Percentiles rank a stretch among this genome's conserved stretches.
These are phyloP conservation scores for Furcasterigmium sp. DNA, from an alignment of 2,329 filamentous ascomycete species.

Conservation along the genomic window DNA sequence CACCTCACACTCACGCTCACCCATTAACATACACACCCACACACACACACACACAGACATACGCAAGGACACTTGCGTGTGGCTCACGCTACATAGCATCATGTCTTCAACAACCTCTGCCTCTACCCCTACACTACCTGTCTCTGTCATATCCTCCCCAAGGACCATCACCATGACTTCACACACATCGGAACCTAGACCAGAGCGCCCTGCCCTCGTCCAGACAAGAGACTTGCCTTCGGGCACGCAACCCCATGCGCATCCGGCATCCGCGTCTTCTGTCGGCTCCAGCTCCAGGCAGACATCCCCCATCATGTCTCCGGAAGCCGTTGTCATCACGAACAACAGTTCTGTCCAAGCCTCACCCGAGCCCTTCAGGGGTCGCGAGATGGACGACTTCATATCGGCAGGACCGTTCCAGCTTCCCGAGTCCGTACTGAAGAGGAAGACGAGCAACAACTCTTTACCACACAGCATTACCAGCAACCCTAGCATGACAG, in stretches of 20 bases:
- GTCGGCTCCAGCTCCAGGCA: slow-evolving; percentile 50
- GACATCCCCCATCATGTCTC: slow-evolving; percentile 52
- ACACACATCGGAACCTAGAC: slow-evolving; percentile 32
- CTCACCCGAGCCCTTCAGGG: slow-evolving; percentile 59
- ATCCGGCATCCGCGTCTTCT: slow-evolving; percentile 52
- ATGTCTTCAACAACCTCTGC: slow-evolving; percentile 21
- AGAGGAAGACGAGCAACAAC: slow-evolving; percentile 52
- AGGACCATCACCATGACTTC: slow-evolving; percentile 35
- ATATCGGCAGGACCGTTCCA: slow-evolving; percentile 53
- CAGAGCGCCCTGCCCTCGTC: slow-evolving; percentile 39
- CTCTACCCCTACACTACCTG: slow-evolving; percentile 20
- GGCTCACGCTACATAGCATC: slow-evolving; percentile 1
- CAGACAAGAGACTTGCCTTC: slow-evolving; percentile 36
- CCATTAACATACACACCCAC: too few species aligned
- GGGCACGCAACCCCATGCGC: slow-evolving; percentile 23
- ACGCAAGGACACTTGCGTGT: neutral
- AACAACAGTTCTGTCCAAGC: slow-evolving; percentile 59
- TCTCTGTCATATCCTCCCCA: slow-evolving; percentile 20
- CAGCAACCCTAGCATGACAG: slow-evolving; percentile 51
- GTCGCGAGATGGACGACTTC: slow-evolving; percentile 47
- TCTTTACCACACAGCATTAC: slow-evolving; percentile 59
- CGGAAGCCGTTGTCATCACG: slow-evolving; percentile 45
- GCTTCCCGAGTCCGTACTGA: slow-evolving; percentile 67
- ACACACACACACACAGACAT: too few species aligned
- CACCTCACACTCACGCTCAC: slow-evolving; percentile 6